Base-by-base conservation (phyloP, 768 basidiomycete species). In the Pulveroboletus frians region DNA sequence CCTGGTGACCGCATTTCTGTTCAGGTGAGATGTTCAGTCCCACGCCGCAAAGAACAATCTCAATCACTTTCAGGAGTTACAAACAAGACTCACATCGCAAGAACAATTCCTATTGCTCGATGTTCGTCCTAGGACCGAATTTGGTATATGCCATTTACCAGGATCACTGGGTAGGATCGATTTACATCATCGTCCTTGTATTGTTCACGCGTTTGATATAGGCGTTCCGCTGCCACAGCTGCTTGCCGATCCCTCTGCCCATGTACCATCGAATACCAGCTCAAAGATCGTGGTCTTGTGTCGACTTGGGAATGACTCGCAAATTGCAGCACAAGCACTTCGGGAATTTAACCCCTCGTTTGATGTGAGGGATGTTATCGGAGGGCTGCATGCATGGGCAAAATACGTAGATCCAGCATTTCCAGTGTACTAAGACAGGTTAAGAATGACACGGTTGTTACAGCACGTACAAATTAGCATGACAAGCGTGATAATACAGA, bases 251-350 rank as follows among this genome's bases (percentile, higher is more conserved):
- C 92, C 91, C 1, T 53, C 64, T n/a, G 56, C 67, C 1, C 65
- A 73, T 46, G 43, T 81, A n/a, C 59, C 70, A 6, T 34, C 54
- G 3, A 54, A 61, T 35, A 41, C 50, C 23, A 46, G 52, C 17
- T 63, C 55, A 9, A 65, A 72, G 9, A 40, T 63, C 15, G 82
- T 82, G 51, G 70, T 96, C 15, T 67, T 96, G 23, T 98, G 94
- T 67, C 78, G 91, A 27, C 73, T 92, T 18, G 94, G 95, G 5
- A 98, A 97, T 60, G 95, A 97, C 65, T 95, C 92, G 1, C 89
- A 92, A 64, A 77, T 90, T 17, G 95, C 93, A 27, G 92, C 83
- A 0, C 73, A 81, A 31, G 71, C 68, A 8, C 58, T 61, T 41
- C 58, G 52, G 18, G 65, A 60, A 39, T n/a, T 54, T 8, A 51